Evolutionary conservation across 2,329 filamentous ascomycete genomes (phyloP).

Genomic region (Colletotrichum tofieldiae): DNA sequence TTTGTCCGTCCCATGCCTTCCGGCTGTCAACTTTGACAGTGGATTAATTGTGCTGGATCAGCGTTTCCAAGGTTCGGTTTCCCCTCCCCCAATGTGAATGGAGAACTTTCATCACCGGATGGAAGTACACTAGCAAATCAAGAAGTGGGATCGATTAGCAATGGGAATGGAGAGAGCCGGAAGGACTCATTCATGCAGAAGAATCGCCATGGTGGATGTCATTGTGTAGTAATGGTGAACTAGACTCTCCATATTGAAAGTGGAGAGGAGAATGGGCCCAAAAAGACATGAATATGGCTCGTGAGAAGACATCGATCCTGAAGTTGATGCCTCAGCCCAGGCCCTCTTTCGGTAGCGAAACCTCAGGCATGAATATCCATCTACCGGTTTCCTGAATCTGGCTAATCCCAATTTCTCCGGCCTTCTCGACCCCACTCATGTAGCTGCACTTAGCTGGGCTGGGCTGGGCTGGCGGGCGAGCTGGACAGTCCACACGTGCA

Average conservation of each 20-base stretch:
- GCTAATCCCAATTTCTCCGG: not conserved
- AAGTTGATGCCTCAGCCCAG: not conserved
- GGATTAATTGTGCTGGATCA: not conserved
- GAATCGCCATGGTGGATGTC: not conserved
- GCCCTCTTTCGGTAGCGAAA: not conserved
- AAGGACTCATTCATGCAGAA: no score
- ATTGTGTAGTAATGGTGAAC: not conserved
- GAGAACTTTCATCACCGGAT: not conserved
- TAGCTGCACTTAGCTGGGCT: not conserved
- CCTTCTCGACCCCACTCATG: not conserved
- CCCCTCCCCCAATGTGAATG: not conserved
- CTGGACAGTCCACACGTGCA: conserved; percentile 1
- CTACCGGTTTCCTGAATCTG: not conserved
- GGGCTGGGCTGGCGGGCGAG: not conserved
- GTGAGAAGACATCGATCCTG: not conserved
- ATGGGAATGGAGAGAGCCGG: not conserved
- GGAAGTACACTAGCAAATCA: not conserved
- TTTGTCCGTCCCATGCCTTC: no score
- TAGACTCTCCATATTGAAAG: not conserved
- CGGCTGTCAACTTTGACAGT: not conserved
- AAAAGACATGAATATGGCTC: not conserved
- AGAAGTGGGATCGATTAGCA: not conserved
- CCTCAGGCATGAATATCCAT: conserved; percentile 2
- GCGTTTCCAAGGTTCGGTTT: not conserved
- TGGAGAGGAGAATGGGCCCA: not conserved